These are phyloP conservation scores for Meredithiella fracta DNA, from an alignment of 2,329 filamentous ascomycete genomes.

Conservation along the genomic window DNA sequence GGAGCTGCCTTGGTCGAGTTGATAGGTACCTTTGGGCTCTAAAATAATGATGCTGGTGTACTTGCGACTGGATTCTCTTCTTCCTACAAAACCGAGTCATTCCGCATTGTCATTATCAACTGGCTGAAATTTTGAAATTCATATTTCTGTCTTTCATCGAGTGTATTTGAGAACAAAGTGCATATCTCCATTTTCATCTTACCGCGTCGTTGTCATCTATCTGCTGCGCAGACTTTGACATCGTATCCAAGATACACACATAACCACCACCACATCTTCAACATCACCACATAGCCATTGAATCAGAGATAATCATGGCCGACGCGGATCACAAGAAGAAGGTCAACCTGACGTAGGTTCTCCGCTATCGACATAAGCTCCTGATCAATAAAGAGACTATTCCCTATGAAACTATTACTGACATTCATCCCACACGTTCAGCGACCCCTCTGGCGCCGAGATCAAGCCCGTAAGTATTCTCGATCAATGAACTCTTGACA, in stretches of 20 bases:
- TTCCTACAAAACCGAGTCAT: neutral
- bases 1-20: neutral
- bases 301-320: conserved; percentile 39
- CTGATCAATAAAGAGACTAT: neutral
- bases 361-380: neutral
- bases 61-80: neutral
- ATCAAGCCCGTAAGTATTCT: conserved; percentile 53
- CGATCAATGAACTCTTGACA: neutral
- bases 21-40: neutral
- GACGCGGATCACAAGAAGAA: conserved; percentile 56
- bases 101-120: conserved; percentile 4
- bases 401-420: conserved; percentile 19
- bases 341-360: conserved; percentile 62
- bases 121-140: conserved; percentile 1
- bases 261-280: neutral
- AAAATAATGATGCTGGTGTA: neutral
- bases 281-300: neutral
- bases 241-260: conserved; percentile 3
- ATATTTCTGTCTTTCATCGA: conserved; percentile 4
- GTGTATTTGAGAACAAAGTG: neutral
- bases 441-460: conserved; percentile 79
- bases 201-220: neutral
- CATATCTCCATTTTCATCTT: conserved; percentile 2
- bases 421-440: conserved; percentile 25
- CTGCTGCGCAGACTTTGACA: conserved; percentile 13